phyloP scores from a whole-genome alignment of 768 basidiomycete species.

The Russula emetica region DNA sequence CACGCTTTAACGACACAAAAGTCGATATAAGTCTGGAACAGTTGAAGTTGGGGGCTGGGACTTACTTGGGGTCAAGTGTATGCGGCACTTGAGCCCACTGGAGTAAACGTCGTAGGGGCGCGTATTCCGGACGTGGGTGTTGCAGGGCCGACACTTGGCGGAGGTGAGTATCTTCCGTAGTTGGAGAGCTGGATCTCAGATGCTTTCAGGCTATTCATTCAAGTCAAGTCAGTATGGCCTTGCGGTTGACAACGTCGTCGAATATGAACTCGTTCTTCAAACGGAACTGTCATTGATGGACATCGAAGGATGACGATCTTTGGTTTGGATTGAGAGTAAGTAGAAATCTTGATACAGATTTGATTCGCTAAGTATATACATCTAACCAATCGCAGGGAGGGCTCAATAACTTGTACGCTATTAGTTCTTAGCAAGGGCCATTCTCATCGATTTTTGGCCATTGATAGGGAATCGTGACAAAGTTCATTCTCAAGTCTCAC shows the following conservation, averaged over 20 bases:
- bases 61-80: constrained; percentile 31
- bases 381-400: constrained; percentile 9
- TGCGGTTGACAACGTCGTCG: constrained; percentile 36
- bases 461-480: constrained; percentile 15
- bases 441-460: not conserved
- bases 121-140: constrained; percentile 27
- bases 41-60: constrained; percentile 28
- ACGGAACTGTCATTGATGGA: too few species aligned
- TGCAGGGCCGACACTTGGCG: constrained; percentile 30
- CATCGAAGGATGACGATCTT: too few species aligned
- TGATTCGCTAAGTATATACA: too few species aligned
- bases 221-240: constrained; percentile 35
- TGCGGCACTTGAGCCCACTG: constrained; percentile 11
- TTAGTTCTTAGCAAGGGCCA: not conserved
- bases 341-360: too few species aligned
- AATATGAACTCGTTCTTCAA: constrained; percentile 32
- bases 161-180: constrained; percentile 19
- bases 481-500: constrained; percentile 27
- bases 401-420: constrained; percentile 18
- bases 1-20: constrained; percentile 19
- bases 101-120: constrained; percentile 29
- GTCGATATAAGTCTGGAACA: constrained; percentile 4
- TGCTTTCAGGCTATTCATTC: constrained; percentile 32
- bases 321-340: too few species aligned
- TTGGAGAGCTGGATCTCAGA: not conserved